Evolutionary conservation across 208 protist genomes (phyloP).

Genomic region (Porcisia hertigi): DNA sequence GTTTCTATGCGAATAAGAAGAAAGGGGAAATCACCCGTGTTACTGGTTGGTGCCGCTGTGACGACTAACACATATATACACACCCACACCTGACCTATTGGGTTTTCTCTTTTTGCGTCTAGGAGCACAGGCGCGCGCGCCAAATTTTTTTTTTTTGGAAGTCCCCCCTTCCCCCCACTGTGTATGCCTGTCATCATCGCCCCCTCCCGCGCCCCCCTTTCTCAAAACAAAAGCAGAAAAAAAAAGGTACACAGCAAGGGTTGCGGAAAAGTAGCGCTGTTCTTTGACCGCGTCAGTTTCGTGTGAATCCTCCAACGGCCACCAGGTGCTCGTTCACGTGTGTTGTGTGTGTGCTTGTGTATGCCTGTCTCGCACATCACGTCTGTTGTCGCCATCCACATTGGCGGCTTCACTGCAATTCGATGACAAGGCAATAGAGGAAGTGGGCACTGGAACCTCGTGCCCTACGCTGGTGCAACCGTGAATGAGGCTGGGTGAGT

Average conservation of each 20-base stretch:
- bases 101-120: neutral
- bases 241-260: no score
- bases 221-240: no score
- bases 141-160: no score
- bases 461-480: neutral
- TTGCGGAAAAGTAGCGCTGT: no score
- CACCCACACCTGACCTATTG: neutral
- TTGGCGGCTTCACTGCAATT: neutral
- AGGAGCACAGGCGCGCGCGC: neutral
- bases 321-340: neutral
- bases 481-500: neutral
- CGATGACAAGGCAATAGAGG: neutral
- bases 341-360: neutral
- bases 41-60: neutral
- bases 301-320: neutral
- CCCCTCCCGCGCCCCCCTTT: no score
- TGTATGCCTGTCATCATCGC: no score
- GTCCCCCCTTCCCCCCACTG: neutral
- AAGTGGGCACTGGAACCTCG: neutral
- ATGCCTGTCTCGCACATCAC: neutral
- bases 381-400: neutral
- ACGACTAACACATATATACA: neutral
- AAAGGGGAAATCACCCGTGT: conserved; percentile 1
- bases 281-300: neutral
- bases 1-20: neutral